Evolutionary conservation across 2,329 filamentous ascomycete species (phyloP).

Genomic region (Coniella vitis): DNA sequence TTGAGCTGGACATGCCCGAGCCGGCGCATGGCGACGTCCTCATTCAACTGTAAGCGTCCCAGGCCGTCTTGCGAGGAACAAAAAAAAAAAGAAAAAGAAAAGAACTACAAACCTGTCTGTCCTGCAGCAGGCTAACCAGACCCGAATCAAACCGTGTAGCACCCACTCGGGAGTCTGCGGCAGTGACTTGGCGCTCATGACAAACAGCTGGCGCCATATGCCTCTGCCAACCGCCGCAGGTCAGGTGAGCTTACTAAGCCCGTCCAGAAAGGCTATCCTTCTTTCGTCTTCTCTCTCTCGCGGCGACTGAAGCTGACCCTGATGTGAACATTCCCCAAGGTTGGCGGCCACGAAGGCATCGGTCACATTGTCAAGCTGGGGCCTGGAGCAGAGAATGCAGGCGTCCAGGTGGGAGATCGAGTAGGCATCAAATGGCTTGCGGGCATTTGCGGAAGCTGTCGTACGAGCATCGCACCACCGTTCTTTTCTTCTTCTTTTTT

Average conservation of each 20-base stretch:
- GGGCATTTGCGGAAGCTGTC: slow-evolving; percentile 46
- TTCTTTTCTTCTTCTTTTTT: not conserved
- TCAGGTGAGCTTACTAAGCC: slow-evolving; percentile 14
- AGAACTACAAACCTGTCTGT: no score
- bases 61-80: no score
- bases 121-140: not conserved
- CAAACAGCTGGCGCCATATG: slow-evolving; percentile 12
- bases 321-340: slow-evolving; percentile 28
- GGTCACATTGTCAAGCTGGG: slow-evolving; percentile 60
- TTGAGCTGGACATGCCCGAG: slow-evolving; percentile 14
- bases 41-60: slow-evolving; percentile 10
- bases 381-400: slow-evolving; percentile 46
- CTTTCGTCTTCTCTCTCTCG: no score
- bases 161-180: slow-evolving; percentile 20
- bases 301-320: no score
- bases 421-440: slow-evolving; percentile 66
- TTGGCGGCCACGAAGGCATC: slow-evolving; percentile 63
- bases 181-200: slow-evolving; percentile 17
- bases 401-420: slow-evolving; percentile 57
- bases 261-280: no score
- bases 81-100: no score
- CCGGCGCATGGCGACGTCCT: slow-evolving; percentile 13
- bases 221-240: slow-evolving; percentile 14
- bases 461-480: no score
- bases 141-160: not conserved